These are phyloP conservation scores for Penicillium diatomitis DNA, from an alignment of 495 filamentous ascomycete genomes.

Conservation along the genomic window DNA sequence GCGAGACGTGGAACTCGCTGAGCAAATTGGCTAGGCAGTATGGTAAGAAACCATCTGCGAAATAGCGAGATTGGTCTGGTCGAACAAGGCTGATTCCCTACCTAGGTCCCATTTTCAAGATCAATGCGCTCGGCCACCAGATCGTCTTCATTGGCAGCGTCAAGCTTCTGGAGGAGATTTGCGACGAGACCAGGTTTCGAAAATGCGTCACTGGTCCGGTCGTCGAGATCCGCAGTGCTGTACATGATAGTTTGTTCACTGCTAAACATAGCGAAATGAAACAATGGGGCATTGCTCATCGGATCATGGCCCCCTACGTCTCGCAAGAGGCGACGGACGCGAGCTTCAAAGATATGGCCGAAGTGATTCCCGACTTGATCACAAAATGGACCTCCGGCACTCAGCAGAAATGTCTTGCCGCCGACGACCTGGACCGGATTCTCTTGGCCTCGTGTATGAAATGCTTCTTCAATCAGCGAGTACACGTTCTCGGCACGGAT, in stretches of 20 bases:
- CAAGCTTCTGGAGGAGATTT: slow-evolving; percentile 58
- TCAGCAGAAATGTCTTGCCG: slow-evolving; percentile 10
- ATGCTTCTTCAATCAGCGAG: slow-evolving; percentile 38
- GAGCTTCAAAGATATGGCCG: slow-evolving; percentile 18
- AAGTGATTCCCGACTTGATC: slow-evolving; percentile 18
- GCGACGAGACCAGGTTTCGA: slow-evolving; percentile 60
- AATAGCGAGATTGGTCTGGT: too few relatives aligned
- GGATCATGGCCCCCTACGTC: slow-evolving; percentile 18
- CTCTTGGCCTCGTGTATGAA: slow-evolving; percentile 61
- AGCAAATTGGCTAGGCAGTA: slow-evolving; percentile 56
- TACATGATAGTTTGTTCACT: slow-evolving; percentile 68
- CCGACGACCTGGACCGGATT: slow-evolving; percentile 60
- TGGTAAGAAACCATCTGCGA: slow-evolving; percentile 23
- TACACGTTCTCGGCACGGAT: slow-evolving; percentile 19
- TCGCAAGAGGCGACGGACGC: slow-evolving; percentile 10
- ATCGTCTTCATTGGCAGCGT: slow-evolving; percentile 46
- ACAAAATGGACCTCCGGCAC: slow-evolving; percentile 15
- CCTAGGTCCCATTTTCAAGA: slow-evolving; percentile 66
- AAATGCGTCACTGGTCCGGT: slow-evolving; percentile 54
- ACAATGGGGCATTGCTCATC: slow-evolving; percentile 52
- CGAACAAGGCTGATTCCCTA: too few relatives aligned
- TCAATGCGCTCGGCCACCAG: slow-evolving; percentile 45
- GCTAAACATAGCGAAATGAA: slow-evolving; percentile 47
- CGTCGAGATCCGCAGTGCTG: slow-evolving; percentile 50
- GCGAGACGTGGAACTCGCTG: slow-evolving; percentile 54